A percentile compares a stretch with the other conserved stretches of the same genome.
These are phyloP conservation scores for Cutaneotrichosporon daszewskae DNA, from an alignment of 1,284 basidiomycete genomes.

Conservation along the genomic window DNA sequence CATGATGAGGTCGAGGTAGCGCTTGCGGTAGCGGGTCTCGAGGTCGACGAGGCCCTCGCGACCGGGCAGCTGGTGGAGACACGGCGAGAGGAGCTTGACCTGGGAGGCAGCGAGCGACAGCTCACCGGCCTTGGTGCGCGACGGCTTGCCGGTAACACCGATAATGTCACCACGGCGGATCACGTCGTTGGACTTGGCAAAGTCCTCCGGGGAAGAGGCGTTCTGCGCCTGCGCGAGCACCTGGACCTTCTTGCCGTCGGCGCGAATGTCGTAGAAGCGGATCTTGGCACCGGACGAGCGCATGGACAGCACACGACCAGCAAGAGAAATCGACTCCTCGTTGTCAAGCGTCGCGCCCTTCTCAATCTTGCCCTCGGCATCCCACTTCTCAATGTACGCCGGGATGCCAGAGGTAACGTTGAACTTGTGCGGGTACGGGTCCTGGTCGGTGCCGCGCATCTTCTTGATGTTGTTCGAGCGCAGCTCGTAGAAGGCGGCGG, in stretches of 20 bases:
- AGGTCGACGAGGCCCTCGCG: slow-evolving; percentile 82
- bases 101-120: slow-evolving; percentile 79
- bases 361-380: slow-evolving; percentile 62
- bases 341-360: slow-evolving; percentile 32
- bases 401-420: slow-evolving; percentile 75
- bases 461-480: slow-evolving; percentile 81
- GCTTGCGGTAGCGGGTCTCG: slow-evolving; percentile 96
- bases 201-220: slow-evolving; percentile 57
- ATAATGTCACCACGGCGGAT: slow-evolving; percentile 96
- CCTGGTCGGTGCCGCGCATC: slow-evolving; percentile 76
- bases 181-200: slow-evolving; percentile 69
- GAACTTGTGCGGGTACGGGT: slow-evolving; percentile 99
- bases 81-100: slow-evolving; percentile 88
- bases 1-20: slow-evolving; percentile 96
- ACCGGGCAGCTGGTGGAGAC: slow-evolving; percentile 91
- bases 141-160: slow-evolving; percentile 81
- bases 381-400: slow-evolving; percentile 71
- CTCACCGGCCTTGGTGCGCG: slow-evolving; percentile 93
- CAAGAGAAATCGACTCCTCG: slow-evolving; percentile 55
- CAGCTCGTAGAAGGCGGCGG: slow-evolving; percentile 85
- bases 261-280: slow-evolving; percentile 90
- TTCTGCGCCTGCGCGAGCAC: slow-evolving; percentile 91
- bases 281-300: slow-evolving; percentile 78
- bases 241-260: slow-evolving; percentile 89
- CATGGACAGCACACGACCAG: slow-evolving; percentile 88